Evolutionary conservation across 2,329 filamentous ascomycete genomes (phyloP).

Genomic region (Endoconidiophora laricicola): DNA sequence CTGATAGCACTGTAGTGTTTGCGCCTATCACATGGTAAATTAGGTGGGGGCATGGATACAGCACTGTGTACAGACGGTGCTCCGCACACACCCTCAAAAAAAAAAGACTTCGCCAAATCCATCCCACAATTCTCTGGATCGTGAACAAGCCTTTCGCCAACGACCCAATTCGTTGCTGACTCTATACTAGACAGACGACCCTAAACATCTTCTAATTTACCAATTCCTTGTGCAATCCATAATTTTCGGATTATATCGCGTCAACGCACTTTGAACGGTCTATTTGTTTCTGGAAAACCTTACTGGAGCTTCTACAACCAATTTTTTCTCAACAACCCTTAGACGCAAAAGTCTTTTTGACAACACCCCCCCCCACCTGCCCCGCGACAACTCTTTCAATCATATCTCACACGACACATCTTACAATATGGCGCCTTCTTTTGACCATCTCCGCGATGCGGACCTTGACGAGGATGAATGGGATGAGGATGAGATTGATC

Average conservation of each 20-base stretch:
- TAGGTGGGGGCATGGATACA: not conserved
- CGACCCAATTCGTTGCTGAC: not conserved
- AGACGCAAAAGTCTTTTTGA: constrained; percentile 3
- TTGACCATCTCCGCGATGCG: constrained; percentile 81
- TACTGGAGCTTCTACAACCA: not conserved
- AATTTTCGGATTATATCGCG: too few relatives aligned
- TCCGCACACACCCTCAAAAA: constrained; percentile 12
- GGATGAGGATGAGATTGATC: constrained; percentile 87
- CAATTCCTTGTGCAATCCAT: too few relatives aligned
- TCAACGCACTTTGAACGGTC: not conserved
- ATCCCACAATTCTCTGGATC: constrained; percentile 9
- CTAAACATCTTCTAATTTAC: too few relatives aligned
- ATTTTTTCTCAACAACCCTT: constrained; percentile 1
- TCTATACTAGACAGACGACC: too few relatives aligned
- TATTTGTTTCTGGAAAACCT: not conserved
- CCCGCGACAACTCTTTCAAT: not conserved
- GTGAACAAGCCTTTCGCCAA: not conserved
- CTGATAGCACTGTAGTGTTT: constrained; percentile 1
- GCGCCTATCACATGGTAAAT: not conserved
- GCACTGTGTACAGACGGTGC: constrained; percentile 6
- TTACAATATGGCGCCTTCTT: constrained; percentile 76
- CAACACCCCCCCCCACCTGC: constrained; percentile 8
- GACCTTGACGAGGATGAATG: constrained; percentile 73
- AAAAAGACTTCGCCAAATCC: constrained; percentile 9
- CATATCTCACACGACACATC: not conserved